Evolutionary conservation across 2,329 filamentous ascomycete genomes (phyloP).

Genomic region (Penicillium capsulatum): DNA sequence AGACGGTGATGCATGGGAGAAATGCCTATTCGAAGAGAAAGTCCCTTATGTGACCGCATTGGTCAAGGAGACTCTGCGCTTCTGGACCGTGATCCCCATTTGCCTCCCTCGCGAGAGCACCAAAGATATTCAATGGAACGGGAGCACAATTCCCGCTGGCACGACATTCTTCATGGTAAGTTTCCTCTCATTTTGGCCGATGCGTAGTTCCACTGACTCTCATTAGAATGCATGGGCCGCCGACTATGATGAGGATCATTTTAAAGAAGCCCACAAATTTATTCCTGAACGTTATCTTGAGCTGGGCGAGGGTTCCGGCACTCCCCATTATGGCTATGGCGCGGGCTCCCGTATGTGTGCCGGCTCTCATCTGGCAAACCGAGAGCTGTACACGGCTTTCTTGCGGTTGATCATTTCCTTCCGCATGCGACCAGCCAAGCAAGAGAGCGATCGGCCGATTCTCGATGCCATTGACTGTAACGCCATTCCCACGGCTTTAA

Average conservation of each 20-base stretch:
- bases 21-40: slow-evolving; percentile 68
- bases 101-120: slow-evolving; percentile 69
- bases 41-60: slow-evolving; percentile 72
- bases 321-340: slow-evolving; percentile 60
- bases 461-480: slow-evolving; percentile 58
- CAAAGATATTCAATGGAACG: slow-evolving; percentile 67
- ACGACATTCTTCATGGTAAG: slow-evolving; percentile 73
- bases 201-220: slow-evolving; percentile 1
- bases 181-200: not conserved
- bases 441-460: slow-evolving; percentile 49
- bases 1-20: slow-evolving; percentile 70
- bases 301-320: slow-evolving; percentile 48
- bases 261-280: slow-evolving; percentile 60
- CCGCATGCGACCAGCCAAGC: slow-evolving; percentile 48
- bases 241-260: slow-evolving; percentile 66
- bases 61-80: slow-evolving; percentile 73
- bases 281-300: slow-evolving; percentile 67
- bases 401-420: slow-evolving; percentile 58
- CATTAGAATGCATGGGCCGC: slow-evolving; percentile 66
- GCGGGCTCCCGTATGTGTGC: slow-evolving; percentile 62
- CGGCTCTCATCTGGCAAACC: slow-evolving; percentile 60
- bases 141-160: slow-evolving; percentile 64
- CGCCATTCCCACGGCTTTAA: slow-evolving; percentile 54
- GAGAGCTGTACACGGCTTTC: slow-evolving; percentile 59
- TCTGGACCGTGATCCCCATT: slow-evolving; percentile 75